These are phyloP conservation scores for Lasiodiplodia citricola DNA, from an alignment of 2,329 filamentous ascomycete genomes.

Conservation along the genomic window DNA sequence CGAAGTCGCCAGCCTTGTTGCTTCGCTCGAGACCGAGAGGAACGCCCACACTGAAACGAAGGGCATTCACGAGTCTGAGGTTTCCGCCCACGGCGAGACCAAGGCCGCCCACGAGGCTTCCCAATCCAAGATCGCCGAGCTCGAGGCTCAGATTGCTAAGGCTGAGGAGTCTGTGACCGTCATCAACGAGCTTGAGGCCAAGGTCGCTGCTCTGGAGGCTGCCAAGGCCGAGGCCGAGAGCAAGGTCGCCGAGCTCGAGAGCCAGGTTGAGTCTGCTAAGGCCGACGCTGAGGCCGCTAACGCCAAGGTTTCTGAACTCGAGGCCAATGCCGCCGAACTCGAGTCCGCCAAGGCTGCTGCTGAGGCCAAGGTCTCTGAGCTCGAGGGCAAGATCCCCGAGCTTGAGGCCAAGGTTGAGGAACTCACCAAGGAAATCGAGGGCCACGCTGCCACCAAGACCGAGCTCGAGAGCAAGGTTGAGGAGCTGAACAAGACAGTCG, in stretches of 20 bases:
- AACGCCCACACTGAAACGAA: conserved; percentile 5
- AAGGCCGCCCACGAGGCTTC: conserved; percentile 19
- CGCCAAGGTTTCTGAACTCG: conserved; percentile 38
- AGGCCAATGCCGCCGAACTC: conserved; percentile 30
- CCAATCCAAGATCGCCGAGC: conserved; percentile 17
- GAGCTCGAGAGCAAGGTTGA: conserved; percentile 26
- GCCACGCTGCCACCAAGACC: conserved; percentile 14
- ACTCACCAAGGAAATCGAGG: conserved; percentile 22
- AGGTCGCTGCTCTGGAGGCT: conserved; percentile 9
- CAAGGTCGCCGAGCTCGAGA: conserved; percentile 23
- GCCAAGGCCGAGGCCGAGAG: conserved; percentile 11
- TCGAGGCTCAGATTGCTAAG: conserved; percentile 14
- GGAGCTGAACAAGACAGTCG: conserved; percentile 15
- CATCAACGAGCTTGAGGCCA: conserved; percentile 16
- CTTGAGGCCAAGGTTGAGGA: conserved; percentile 23
- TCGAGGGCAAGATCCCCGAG: conserved; percentile 28
- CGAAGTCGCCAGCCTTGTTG: conserved; percentile 16
- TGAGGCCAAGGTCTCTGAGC: conserved; percentile 35
- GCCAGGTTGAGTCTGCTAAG: conserved; percentile 12
- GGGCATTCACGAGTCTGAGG: conserved; percentile 19
- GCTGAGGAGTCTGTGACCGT: conserved; percentile 1
- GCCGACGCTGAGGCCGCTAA: conserved; percentile 34
- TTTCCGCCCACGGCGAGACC: conserved; percentile 23
- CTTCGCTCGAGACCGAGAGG: conserved; percentile 20
- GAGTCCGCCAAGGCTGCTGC: conserved; percentile 21